Evolutionary conservation across 805 yeast species (phyloP), one percentile per base, ranked within the genome.

Genomic region (Saccharomycopsis microspora): DNA sequence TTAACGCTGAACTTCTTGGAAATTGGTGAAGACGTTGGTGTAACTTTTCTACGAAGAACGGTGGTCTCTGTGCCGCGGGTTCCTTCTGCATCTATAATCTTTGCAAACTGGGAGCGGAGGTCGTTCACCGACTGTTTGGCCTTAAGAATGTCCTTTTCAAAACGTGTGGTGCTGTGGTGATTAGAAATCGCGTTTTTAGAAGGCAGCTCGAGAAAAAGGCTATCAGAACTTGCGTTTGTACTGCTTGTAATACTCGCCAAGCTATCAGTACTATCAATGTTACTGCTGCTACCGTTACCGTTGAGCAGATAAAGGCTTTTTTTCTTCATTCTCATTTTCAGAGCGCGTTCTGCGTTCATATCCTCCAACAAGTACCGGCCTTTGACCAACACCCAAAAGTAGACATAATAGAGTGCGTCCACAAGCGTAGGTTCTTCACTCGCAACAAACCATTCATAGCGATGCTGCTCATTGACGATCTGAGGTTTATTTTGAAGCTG

Each of bases 381-480:
- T 34, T 51, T 51, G 7, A 51, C 35, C 11, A 51, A 36, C 3
- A 51, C 47, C 54, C 54, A 51, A 31, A 51, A 51, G 36, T 51
- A 51, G 38, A 51, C 36, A 39, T 51, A 51, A 32, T 51, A 51
- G 3, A 51, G 38, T 4, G 45, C 11, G 32, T 51, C 54, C 19
- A 51, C 39, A 34, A 51, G 44, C 5, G 48, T 43, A 3, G 54
- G 54, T 32, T 51, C 53, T 4, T 32, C 39, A 35, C 46, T 48
- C 8, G 52, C 53, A 5, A 46, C 33, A 39, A 49, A 51, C 54
- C 54, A 51, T 36, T 51, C 54, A 42, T 35, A 51, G 32, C 36
- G 34, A 33, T 32, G 39, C 11, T 19, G 32, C 37, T 51, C 54
- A 32, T 48, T 43, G n/a, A 32, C 32, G 31, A 51, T 49, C 6